Evolutionary conservation across 148 eudicot genomes (phyloP).

Genomic region (Vaccinium myrtillus): DNA sequence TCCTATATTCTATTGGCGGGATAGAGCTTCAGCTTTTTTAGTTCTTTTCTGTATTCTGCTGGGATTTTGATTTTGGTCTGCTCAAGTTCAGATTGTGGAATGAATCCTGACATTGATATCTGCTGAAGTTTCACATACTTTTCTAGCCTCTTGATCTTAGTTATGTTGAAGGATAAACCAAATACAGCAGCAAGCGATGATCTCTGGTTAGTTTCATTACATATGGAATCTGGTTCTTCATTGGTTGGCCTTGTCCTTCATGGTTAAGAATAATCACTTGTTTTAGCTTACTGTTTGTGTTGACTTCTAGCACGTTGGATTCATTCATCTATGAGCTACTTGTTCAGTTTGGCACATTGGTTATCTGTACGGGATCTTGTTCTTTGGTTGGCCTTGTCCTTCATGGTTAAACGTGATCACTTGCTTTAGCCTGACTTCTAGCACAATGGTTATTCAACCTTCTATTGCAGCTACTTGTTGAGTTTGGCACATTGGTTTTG

Average conservation of each 20-base stretch:
- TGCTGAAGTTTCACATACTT: background rate
- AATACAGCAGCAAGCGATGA: background rate
- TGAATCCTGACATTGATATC: background rate
- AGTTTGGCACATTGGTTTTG: background rate
- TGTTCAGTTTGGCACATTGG: background rate
- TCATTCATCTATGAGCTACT: background rate
- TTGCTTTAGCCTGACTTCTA: too few species aligned
- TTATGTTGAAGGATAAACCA: background rate
- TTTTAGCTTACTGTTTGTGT: background rate
- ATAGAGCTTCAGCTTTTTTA: background rate
- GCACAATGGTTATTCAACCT: too few species aligned
- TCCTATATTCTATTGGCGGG: background rate
- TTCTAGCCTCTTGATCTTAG: background rate
- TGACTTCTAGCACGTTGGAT: background rate
- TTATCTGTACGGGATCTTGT: background rate
- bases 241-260: background rate
- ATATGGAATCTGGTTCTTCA: background rate
- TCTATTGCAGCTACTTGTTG: too few species aligned
- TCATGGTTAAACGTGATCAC: too few species aligned
- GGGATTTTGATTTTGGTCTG: background rate
- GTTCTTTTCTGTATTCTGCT: background rate
- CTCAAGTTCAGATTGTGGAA: background rate
- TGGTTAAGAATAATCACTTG: background rate
- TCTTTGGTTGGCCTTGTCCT: too few species aligned
- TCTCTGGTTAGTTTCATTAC: background rate